Conservation (phyloP, 768 basidiomycete genomes). For the Suillus paluster region DNA sequence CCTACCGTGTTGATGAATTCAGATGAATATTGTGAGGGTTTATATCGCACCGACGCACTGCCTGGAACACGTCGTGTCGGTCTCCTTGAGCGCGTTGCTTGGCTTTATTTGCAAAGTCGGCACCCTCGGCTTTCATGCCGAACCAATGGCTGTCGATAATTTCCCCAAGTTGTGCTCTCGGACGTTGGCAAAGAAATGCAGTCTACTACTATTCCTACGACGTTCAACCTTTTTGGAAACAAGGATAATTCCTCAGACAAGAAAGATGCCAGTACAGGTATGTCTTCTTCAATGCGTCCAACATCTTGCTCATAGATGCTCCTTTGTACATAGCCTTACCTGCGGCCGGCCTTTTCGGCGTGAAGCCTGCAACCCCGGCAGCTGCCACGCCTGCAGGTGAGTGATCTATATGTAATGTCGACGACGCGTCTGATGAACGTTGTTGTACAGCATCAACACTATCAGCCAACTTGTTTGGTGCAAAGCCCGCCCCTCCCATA, state of each 20-base stretch:
- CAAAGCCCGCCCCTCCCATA: not conserved
- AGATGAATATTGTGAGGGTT: not conserved
- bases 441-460: not conserved
- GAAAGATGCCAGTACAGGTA: conserved; percentile 39
- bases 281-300: not conserved
- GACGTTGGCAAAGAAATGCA: conserved; percentile 5
- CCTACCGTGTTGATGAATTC: not conserved
- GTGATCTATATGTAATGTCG: too few species aligned
- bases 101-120: not conserved
- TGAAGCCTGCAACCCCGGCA: conserved; percentile 38
- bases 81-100: not conserved
- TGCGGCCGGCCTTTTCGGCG: conserved; percentile 37
- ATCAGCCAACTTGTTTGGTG: conserved; percentile 4
- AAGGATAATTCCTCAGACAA: conserved; percentile 47
- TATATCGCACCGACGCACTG: not conserved
- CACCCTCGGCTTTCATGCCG: not conserved
- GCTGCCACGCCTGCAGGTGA: not conserved
- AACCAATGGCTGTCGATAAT: not conserved
- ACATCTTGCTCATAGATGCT: not conserved
- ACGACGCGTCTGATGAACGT: not conserved
- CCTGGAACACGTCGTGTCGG: not conserved
- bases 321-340: conserved; percentile 15
- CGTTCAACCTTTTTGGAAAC: conserved; percentile 38
- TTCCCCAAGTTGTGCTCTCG: not conserved
- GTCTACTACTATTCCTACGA: not conserved